Percentiles rank a stretch among this genome's conserved stretches.
Evolutionary conservation across 768 basidiomycete genomes (phyloP).

Genomic region (Mycena vitilis): DNA sequence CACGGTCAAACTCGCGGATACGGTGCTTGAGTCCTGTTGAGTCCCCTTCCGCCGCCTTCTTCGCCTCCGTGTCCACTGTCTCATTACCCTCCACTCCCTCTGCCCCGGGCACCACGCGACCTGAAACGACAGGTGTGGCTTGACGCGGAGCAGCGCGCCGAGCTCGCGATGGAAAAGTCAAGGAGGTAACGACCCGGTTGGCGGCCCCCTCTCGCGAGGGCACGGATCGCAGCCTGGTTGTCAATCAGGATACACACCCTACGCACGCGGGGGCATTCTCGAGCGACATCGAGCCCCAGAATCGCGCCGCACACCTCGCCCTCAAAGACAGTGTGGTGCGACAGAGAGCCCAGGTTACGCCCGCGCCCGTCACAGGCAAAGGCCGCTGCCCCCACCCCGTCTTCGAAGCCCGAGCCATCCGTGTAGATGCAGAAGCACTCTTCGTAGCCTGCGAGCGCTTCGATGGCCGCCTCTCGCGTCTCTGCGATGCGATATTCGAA

Average conservation of each 20-base stretch:
- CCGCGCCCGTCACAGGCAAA: too few relatives aligned
- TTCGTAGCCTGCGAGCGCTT: background rate
- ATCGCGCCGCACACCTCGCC: conserved; percentile 8
- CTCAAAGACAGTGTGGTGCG: too few relatives aligned
- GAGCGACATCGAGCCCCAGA: background rate
- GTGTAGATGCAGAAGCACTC: too few relatives aligned
- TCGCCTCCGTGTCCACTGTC: conserved; percentile 29
- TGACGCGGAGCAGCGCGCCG: background rate
- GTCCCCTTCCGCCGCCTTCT: conserved; percentile 16
- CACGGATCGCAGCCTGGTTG: conserved; percentile 7
- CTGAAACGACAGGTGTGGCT: conserved; percentile 3
- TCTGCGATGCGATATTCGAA: background rate
- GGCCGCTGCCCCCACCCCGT: too few relatives aligned
- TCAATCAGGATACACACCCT: background rate
- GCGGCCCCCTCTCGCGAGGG: background rate
- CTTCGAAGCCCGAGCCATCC: too few relatives aligned
- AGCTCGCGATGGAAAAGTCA: conserved; percentile 5
- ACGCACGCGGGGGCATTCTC: background rate
- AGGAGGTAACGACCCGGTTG: conserved; percentile 11
- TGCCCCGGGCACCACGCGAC: conserved; percentile 18
- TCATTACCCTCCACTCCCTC: conserved; percentile 34
- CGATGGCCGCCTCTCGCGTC: background rate
- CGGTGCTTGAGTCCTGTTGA: background rate
- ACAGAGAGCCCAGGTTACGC: too few relatives aligned
- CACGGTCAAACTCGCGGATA: background rate